These are phyloP conservation scores for Boletus albobrunnescens DNA, from an alignment of 1,284 basidiomycete species.

Conservation along the genomic window DNA sequence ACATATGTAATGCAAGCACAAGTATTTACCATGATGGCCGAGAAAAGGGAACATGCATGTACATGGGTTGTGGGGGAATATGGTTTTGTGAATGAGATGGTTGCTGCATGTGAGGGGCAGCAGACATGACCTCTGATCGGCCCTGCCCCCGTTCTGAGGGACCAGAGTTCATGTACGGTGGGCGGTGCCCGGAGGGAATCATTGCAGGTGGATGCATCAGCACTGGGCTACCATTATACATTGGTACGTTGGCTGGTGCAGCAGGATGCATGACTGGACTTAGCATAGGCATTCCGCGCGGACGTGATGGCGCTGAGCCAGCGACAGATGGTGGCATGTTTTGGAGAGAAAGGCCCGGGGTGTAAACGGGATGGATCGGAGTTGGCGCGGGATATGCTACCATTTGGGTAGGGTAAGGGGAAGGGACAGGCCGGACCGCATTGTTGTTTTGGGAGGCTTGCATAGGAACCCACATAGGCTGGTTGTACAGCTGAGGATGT, in stretches of 20 bases:
- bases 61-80: slow-evolving; percentile 31
- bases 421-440: slow-evolving; percentile 54
- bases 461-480: slow-evolving; percentile 64
- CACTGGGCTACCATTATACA: slow-evolving; percentile 66
- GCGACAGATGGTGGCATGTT: slow-evolving; percentile 37
- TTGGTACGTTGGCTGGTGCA: slow-evolving; percentile 37
- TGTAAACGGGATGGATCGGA: slow-evolving; percentile 48
- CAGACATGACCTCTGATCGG: slow-evolving; percentile 27
- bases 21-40: slow-evolving; percentile 41
- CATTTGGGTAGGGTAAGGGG: slow-evolving; percentile 62
- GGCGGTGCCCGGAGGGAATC: slow-evolving; percentile 30
- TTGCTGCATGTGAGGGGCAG: slow-evolving; percentile 28
- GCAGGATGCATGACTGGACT: slow-evolving; percentile 67
- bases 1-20: slow-evolving; percentile 23
- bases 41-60: slow-evolving; percentile 32
- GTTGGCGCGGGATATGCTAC: slow-evolving; percentile 58
- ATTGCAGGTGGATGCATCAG: slow-evolving; percentile 55
- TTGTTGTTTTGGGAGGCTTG: slow-evolving; percentile 43
- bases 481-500: slow-evolving; percentile 53
- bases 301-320: slow-evolving; percentile 45
- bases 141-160: slow-evolving; percentile 28
- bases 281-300: slow-evolving; percentile 48
- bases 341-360: slow-evolving; percentile 46
- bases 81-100: slow-evolving; percentile 27
- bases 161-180: slow-evolving; percentile 27